Percentiles rank a stretch among this genome's conserved stretches.
Conservation (phyloP, 1,139 yeast genomes). For the Pichia sp. region DNA sequence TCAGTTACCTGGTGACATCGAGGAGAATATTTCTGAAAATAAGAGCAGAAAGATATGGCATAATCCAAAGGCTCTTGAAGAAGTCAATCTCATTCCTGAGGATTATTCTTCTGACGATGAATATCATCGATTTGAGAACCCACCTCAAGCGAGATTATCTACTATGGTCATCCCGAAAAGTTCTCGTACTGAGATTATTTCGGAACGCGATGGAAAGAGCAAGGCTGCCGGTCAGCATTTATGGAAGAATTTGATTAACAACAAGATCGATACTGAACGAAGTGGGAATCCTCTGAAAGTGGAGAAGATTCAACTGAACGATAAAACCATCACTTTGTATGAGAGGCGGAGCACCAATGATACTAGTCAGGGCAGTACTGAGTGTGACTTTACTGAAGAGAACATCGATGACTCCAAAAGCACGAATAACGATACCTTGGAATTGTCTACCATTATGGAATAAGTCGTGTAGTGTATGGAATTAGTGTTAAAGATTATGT, state of each 20-base stretch:
- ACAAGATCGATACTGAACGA: not conserved
- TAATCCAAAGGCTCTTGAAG: constrained; percentile 19
- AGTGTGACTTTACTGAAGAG: not conserved
- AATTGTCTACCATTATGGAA: constrained; percentile 8
- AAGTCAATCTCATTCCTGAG: constrained; percentile 26
- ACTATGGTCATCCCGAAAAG: not conserved
- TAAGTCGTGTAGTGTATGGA: not conserved
- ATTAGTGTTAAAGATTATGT: not conserved
- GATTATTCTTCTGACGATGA: constrained; percentile 14
- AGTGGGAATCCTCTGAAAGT: not conserved
- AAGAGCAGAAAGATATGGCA: not conserved
- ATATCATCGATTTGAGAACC: constrained; percentile 6
- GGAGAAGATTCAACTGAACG: constrained; percentile 4
- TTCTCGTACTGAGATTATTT: not conserved
- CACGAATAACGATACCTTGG: not conserved
- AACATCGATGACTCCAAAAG: not conserved
- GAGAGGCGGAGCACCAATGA: not conserved
- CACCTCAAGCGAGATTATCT: not conserved
- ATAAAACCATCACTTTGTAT: constrained; percentile 10
- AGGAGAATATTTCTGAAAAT: constrained; percentile 1
- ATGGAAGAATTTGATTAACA: constrained; percentile 10
- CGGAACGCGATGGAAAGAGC: not conserved
- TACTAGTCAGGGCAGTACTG: not conserved
- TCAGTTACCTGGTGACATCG: constrained; percentile 8
- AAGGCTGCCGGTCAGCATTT: constrained; percentile 3